Evolutionary conservation across 2,329 filamentous ascomycete genomes (phyloP).

Genomic region (Apiospora sp.): DNA sequence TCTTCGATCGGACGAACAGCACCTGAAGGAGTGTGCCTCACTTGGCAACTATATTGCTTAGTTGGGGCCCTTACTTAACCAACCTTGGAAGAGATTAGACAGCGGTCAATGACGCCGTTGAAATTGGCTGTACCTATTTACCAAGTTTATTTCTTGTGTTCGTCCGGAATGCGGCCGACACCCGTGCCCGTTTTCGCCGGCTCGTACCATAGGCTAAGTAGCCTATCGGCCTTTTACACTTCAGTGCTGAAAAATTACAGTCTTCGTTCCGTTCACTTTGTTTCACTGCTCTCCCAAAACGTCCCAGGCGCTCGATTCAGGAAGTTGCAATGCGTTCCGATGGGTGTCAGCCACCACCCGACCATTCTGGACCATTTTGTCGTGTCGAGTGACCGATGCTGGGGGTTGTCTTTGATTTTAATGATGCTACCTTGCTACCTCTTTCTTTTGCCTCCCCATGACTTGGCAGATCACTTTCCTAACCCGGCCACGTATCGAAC

Average conservation of each 20-base stretch:
- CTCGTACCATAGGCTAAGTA: background rate
- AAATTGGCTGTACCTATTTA: background rate
- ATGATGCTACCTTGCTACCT: background rate
- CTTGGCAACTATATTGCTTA: background rate
- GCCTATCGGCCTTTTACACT: background rate
- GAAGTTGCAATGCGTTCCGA: background rate
- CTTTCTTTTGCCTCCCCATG: background rate
- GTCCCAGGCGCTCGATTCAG: background rate
- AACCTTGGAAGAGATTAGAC: background rate
- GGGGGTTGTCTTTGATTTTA: conserved; percentile 5
- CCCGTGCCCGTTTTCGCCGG: conserved; percentile 16
- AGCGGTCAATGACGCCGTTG: background rate
- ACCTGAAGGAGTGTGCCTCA: background rate
- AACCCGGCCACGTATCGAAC: conserved; percentile 10
- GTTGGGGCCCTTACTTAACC: background rate
- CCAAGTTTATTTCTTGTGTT: background rate
- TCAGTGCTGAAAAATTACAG: background rate
- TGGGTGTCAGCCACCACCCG: background rate
- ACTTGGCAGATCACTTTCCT: conserved; percentile 18
- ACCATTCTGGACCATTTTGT: background rate
- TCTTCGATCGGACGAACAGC: conserved; percentile 14
- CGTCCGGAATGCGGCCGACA: conserved; percentile 20
- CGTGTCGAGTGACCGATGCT: conserved; percentile 14
- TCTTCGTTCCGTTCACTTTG: background rate
- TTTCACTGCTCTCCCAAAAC: background rate